Evolutionary conservation across 139 green algal species (phyloP), one percentile per base, ranked within the genome.

Genomic region (Desmodesmus armatus): DNA sequence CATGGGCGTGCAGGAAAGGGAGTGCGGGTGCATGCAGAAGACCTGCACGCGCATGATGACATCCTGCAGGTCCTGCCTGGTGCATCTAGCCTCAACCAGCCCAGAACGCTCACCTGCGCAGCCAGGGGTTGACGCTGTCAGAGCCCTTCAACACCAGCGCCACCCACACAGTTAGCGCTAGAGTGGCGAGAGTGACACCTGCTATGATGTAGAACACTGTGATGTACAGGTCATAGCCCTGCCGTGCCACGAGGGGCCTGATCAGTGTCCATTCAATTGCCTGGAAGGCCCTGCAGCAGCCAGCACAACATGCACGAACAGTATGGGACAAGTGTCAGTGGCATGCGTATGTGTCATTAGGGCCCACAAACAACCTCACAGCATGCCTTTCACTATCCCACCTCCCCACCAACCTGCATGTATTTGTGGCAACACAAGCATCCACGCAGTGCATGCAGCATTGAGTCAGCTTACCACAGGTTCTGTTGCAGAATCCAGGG

Each of bases 221-320:
- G 39, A 82, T 71, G 55, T 82, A 82, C 3, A 35, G 53, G 25
- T 39, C 21, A 35, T 82, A 82, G 55, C 76, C 60, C 37, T 41
- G 21, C 31, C 21, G 47, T 17, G 33, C 0, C 49, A 80, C 29
- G 15, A 80, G 31, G 31, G 49, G 6, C 21, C 73, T 29, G 29
- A 67, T 47, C 5, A 80, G 31, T 5, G 67, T 2, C 73, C 73
- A 80, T 25, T 78, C 6, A 13, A 78, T n/a, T 11, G 71, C 41
- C 71, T 78, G 62, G 41, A 41, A 78, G 39, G 62, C 40, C 71
- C 67, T 76, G 67, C 67, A 53, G 35, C 13, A 43, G 65, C 33
- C 7, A 17, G 5, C 65, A 74, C 17, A 5, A 23, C 15, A 55
- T n/a, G 37, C 19, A 51, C 23, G 17, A 53, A 23, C 19, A 25